Percentiles rank a stretch among this genome's conserved stretches.
These are phyloP conservation scores for Cymodocea nodosa DNA, from an alignment of 116 monocot species.

Conservation along the genomic window DNA sequence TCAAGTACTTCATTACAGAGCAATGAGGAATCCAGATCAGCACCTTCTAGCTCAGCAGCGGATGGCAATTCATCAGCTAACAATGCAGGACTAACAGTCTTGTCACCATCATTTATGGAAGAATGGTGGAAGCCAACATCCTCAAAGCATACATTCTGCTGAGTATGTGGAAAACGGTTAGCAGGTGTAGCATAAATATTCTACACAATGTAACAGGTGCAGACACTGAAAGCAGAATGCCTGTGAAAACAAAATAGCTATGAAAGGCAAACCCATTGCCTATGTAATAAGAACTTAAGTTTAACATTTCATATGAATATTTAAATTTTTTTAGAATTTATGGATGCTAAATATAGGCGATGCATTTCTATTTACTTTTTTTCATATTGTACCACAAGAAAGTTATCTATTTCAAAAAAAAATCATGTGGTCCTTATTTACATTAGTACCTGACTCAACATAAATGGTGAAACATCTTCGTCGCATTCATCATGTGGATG, in stretches of 20 bases:
- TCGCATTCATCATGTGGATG: conserved; percentile 9
- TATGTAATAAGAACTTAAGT: no score
- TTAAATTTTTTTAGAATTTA: no score
- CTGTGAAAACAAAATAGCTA: no score
- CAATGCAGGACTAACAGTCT: conserved; percentile 12
- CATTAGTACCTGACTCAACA: conserved; percentile 3
- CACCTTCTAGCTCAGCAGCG: conserved; percentile 23
- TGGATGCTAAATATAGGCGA: no score
- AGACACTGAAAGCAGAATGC: no score
- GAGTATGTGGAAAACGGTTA: neutral
- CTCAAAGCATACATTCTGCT: neutral
- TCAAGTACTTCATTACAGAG: conserved; percentile 69
- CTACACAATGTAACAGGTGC: no score
- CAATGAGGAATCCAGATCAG: conserved; percentile 29
- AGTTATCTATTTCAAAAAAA: no score
- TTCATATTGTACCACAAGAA: no score
- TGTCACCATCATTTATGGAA: neutral
- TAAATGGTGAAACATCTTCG: conserved; percentile 1
- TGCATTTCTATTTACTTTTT: no score
- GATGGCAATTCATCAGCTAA: conserved; percentile 54
- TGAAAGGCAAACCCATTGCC: no score
- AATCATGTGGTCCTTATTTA: no score
- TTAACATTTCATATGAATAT: no score
- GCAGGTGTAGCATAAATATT: neutral
- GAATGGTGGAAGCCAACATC: neutral